Evolutionary conservation across 176 grass and related monocot genomes (phyloP), one percentile per base, ranked within the genome.

Genomic region (Eleusine indica): DNA sequence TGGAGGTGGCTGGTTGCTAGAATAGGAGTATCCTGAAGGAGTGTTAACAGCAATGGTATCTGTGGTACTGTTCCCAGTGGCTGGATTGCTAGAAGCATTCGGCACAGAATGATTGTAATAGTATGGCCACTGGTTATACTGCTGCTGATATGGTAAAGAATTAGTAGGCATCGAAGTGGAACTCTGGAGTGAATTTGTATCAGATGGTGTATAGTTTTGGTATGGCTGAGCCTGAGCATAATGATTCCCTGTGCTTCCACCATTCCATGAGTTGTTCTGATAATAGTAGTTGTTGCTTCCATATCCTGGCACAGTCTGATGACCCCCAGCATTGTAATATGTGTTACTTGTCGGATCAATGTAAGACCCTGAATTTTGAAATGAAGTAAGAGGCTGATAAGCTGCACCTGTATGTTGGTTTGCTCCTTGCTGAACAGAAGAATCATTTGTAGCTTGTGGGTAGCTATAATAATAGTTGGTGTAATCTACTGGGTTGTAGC

Each of bases 311-410:
- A 54, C 74, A 40, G 85, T 90, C 89, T 94, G 96, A 93, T 95
- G 83, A 95, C 83, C 91, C 88, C 92, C 92, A 98, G 90, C 82
- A 98, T 98, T 98, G 92, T 94, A 97, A 89, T 97, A 98, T 88
- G 92, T 98, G 90, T 91, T 91, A 94, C 88, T 90, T 91, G 91
- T 80, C 82, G 92, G 85, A 88, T 58, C 87, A 84, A 92, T 85
- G 88, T 95, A 93, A 98, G 90, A 87, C 84, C 85, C 88, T 88
- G 95, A 98, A 98, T 95, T 95, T 93, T 94, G 95, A 97, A 97
- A 97, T 94, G 92, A 87, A 91, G 84, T 89, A 94, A 94, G 95
- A 92, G 92, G 88, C 95, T 98, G 95, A 83, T 95, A 93, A 90
- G 95, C 91, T 85, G 92, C 95, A 98, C 95, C 95, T 98, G 96